phyloP scores from a whole-genome alignment of 768 basidiomycete genomes.

The Tricholoma hemisulphureum region DNA sequence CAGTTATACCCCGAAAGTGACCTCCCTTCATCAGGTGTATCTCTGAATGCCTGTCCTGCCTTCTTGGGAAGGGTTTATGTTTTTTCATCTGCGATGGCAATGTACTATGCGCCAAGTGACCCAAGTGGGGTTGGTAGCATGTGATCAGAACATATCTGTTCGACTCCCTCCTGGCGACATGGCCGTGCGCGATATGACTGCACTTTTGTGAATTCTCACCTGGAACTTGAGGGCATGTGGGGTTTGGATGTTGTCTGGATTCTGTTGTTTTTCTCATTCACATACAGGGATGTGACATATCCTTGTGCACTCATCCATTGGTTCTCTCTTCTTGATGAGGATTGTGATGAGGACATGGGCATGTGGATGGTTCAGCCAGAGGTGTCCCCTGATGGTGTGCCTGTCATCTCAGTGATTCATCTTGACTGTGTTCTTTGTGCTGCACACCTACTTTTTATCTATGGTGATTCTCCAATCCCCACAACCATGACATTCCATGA shows the following conservation, averaged over 20 bases:
- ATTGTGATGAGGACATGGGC: neutral
- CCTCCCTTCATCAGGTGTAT: neutral
- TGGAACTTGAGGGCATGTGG: neutral
- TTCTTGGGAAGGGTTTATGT: neutral
- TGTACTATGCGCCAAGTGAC: neutral
- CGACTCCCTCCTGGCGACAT: too few species aligned
- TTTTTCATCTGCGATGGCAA: neutral
- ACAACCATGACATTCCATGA: too few species aligned
- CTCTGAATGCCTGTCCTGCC: neutral
- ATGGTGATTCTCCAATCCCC: too few species aligned
- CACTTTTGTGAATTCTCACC: too few species aligned
- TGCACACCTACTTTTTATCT: too few species aligned
- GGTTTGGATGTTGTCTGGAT: neutral
- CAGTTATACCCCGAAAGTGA: too few species aligned
- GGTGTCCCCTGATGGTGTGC: neutral
- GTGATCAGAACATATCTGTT: too few species aligned
- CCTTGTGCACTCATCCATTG: neutral
- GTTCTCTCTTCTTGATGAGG: neutral
- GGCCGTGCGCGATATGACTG: too few species aligned
- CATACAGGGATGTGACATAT: too few species aligned
- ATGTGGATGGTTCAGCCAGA: neutral
- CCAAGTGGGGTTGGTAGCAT: too few species aligned
- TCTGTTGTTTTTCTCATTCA: neutral
- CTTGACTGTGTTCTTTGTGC: too few species aligned
- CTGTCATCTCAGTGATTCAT: too few species aligned